Evolutionary conservation across 208 protist species (phyloP), one percentile per base, ranked within the genome.

Genomic region (Acanthamoeba castellanii): DNA sequence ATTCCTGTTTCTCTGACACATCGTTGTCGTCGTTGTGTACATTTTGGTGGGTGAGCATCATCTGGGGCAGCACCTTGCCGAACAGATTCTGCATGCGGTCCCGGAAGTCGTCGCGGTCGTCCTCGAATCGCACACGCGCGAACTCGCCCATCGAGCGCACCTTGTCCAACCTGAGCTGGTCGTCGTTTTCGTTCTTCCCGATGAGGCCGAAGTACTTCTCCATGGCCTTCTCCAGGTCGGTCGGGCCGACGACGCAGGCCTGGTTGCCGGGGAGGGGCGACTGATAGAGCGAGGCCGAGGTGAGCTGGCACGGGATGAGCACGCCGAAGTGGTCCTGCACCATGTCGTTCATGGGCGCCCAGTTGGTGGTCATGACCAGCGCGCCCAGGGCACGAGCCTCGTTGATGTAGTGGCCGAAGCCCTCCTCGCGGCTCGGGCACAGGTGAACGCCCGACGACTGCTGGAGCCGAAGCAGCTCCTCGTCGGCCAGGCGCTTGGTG

Each of bases 341-440:
- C 34, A 85, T 0, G 0, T 85, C 76, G 76, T 85, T 85, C 76
- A 85, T 85, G 76, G 76, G 76, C 76, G 42, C 76, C 76, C 76
- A 85, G 76, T 85, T 20, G 27, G 42, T 85, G 20, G 76, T 30
- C 76, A 85, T 59, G 3, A 85, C 22, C 1, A 85, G 22, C 0
- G 76, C 14, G 9, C 45, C 47, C 34, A 85, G 1, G 11, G 76
- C 76, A 0, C 76, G 13, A 0, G 76, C 76, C 47, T 85, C 76
- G 76, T 85, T 85, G 76, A 85, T 85, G 76, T 85, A 85, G 76
- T 85, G 76, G 42, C 76, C 76, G 76, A 85, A 85, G 5, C 76
- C 76, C 45, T 85, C 76, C 47, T 85, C 76, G 14, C 34, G 76
- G 45, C 76, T 85, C 20, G 76, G 76, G 47, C 76, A 85, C 76